phyloP scores from a whole-genome alignment of 306 rosid genomes.

The Quercus parvula region DNA sequence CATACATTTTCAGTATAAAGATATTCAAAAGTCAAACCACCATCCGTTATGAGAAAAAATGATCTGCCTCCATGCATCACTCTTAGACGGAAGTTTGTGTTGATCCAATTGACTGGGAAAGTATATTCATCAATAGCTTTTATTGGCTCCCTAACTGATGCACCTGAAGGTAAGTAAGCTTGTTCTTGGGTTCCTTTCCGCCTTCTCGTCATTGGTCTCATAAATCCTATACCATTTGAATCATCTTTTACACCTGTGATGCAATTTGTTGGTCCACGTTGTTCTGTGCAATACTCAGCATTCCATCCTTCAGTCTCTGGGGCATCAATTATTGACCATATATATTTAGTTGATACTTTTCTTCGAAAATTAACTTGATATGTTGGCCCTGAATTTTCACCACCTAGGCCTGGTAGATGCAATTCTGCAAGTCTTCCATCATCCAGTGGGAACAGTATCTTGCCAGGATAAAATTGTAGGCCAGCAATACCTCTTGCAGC shows the following conservation, averaged over 20 bases:
- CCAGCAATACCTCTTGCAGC: constrained; percentile 77
- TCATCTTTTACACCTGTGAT: constrained; percentile 68
- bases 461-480: constrained; percentile 64
- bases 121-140: constrained; percentile 41
- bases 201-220: constrained; percentile 48
- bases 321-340: constrained; percentile 77
- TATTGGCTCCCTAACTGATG: constrained; percentile 12
- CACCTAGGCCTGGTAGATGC: constrained; percentile 71
- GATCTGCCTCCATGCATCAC: constrained; percentile 76
- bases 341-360: constrained; percentile 49
- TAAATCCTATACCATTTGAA: constrained; percentile 42
- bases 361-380: constrained; percentile 40
- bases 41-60: constrained; percentile 62
- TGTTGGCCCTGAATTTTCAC: constrained; percentile 72
- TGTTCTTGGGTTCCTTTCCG: constrained; percentile 63
- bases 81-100: constrained; percentile 61
- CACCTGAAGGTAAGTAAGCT: constrained; percentile 48
- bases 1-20: constrained; percentile 67
- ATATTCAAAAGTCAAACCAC: constrained; percentile 72
- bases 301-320: constrained; percentile 99
- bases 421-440: constrained; percentile 90
- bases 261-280: constrained; percentile 80
- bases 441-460: constrained; percentile 59
- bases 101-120: constrained; percentile 53
- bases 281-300: constrained; percentile 82